Conservation (phyloP, 2,329 filamentous ascomycete genomes). For the Phoma sp. region DNA sequence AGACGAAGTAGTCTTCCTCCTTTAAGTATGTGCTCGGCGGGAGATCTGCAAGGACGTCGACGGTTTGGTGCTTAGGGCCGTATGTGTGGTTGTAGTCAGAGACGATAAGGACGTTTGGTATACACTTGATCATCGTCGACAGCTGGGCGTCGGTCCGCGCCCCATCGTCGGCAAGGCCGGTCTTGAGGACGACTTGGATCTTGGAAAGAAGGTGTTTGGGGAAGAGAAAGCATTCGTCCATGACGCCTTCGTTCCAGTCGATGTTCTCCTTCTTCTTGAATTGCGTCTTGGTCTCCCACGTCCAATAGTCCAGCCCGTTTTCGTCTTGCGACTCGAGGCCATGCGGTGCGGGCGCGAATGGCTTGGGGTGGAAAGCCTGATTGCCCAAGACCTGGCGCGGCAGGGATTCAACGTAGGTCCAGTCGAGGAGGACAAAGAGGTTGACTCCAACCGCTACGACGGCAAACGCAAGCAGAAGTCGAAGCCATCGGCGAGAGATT, state of each 20-base stretch:
- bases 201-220: constrained; percentile 41
- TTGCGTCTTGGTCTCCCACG: constrained; percentile 19
- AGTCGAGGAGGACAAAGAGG: constrained; percentile 19
- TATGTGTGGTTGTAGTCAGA: constrained; percentile 59
- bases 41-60: constrained; percentile 50
- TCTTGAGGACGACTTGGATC: constrained; percentile 57
- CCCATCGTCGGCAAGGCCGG: constrained; percentile 61
- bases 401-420: constrained; percentile 8
- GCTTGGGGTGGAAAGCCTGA: constrained; percentile 17
- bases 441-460: constrained; percentile 15
- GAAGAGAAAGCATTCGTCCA: constrained; percentile 34
- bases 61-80: constrained; percentile 50
- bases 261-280: constrained; percentile 13
- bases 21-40: constrained; percentile 45
- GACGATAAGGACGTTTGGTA: constrained; percentile 60
- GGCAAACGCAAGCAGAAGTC: constrained; percentile 10
- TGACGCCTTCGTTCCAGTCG: constrained; percentile 10
- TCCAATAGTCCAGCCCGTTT: constrained; percentile 22
- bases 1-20: constrained; percentile 47
- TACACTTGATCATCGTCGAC: constrained; percentile 59
- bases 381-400: constrained; percentile 10
- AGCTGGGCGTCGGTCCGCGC: constrained; percentile 57
- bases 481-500: constrained; percentile 12
- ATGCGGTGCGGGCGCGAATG: constrained; percentile 9
- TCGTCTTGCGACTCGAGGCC: constrained; percentile 6